phyloP scores from a whole-genome alignment of 2,329 filamentous ascomycete species.

The Alternaria sp. region DNA sequence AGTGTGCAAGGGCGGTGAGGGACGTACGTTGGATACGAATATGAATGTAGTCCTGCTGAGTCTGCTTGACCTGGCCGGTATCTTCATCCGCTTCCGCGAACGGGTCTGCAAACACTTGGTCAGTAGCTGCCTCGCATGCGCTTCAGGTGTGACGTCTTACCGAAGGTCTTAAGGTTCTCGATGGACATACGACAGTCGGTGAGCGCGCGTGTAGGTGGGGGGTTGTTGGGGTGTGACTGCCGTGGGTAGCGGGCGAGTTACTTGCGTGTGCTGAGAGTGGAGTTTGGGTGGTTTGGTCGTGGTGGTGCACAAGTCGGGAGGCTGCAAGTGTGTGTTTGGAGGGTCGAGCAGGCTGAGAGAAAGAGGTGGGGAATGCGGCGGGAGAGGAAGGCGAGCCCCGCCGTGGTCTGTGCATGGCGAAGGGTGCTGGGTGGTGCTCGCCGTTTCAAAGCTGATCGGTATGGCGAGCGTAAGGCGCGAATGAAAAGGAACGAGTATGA shows the following conservation, averaged over 20 bases:
- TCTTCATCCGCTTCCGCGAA: constrained; percentile 99
- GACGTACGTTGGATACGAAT: constrained; percentile 95
- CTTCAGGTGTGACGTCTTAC: constrained; percentile 11
- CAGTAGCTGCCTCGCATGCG: constrained; percentile 10
- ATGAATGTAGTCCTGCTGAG: constrained; percentile 95
- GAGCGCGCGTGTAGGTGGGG: constrained; percentile 34
- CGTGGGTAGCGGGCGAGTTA: constrained; percentile 11
- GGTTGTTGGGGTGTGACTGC: constrained; percentile 22
- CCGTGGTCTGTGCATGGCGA: constrained; percentile 17
- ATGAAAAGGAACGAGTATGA: constrained; percentile 3
- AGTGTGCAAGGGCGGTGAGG: constrained; percentile 11
- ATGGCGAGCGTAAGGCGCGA: not conserved
- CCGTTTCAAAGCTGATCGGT: constrained; percentile 12
- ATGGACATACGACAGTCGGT: constrained; percentile 45
- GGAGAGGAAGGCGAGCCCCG: constrained; percentile 21
- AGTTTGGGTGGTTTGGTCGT: constrained; percentile 18
- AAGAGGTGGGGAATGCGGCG: constrained; percentile 29
- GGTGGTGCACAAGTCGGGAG: constrained; percentile 15
- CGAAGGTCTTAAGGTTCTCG: constrained; percentile 61
- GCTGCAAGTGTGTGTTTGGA: constrained; percentile 14
- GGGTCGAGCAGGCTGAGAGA: constrained; percentile 23
- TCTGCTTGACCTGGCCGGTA: constrained; percentile 90
- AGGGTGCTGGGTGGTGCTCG: constrained; percentile 13
- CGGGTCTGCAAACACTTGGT: constrained; percentile 66
- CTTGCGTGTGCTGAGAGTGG: constrained; percentile 15